Evolutionary conservation across 2,329 filamentous ascomycete species (phyloP), one percentile per base, ranked within the genome.

Genomic region (Pseudocercospora macadamiae): DNA sequence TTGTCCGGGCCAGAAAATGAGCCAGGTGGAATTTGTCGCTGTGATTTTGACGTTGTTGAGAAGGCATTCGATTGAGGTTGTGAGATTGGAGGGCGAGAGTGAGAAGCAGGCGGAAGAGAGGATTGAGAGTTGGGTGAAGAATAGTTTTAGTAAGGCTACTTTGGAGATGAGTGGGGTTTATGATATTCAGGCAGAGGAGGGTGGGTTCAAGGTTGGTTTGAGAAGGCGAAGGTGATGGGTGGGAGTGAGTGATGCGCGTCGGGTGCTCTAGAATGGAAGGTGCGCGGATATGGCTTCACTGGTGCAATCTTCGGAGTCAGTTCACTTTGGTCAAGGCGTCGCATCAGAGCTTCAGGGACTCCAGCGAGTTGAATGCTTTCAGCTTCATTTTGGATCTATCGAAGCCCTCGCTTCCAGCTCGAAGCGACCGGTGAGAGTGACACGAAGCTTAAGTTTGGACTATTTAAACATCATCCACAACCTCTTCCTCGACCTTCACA

Each of bases 1-100:
- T 3, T 84, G 82, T 65, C 80, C 81, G 0, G 82, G 82, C 0
- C 75, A 79, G 72, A 83, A 83, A 65, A 81, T 85, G 75, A 74
- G 80, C 1, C 80, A 84, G 68, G 82, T 84, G 2, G 82, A 85
- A 67, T 83, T 84, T 66, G 76, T 78, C 3, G 76, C 75, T 10
- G 75, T 79, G 2, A 65, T 84, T 18, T 66, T 76, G 58, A 74
- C 74, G 1, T 61, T 82, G 10, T 64, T 71, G 21, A 51, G 66
- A 14, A 55, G 54, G 39, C 59, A 66, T 49, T 51, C 62, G 4
- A 59, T 71, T 9, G 64, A 68, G 28, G 67, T 63, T 14, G 66
- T 69, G n/a, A 54, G 63, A 19, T 39, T 65, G 21, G 44, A 49
- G 9, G 42, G 42, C 12, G 66, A 70, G 51, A 63, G 23, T 14